Base-by-base conservation (phyloP, 129 eudicot genomes). In the Heracleum sosnowskyi region DNA sequence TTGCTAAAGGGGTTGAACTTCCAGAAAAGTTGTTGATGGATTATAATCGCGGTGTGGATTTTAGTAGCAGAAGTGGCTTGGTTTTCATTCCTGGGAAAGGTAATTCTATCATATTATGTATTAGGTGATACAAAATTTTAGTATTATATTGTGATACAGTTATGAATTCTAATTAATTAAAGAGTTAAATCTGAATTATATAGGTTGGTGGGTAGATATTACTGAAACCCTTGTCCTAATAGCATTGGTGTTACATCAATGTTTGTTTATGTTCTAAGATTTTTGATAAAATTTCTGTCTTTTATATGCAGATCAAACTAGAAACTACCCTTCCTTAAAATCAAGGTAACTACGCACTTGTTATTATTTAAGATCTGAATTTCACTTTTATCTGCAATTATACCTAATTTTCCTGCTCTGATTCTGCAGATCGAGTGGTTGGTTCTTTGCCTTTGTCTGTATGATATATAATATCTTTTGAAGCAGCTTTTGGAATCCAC, bases 11-110 rank as follows among this genome's bases (percentile, higher is more conserved):
- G 20, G 45, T n/a, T 49, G 78, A 62, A 73, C 29, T 93, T 46
- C 73, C 82, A 46, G 86, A 84, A 55, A 72, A 80, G 83, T 17
- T 88, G 81, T 81, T 93, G 90, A 88, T 80, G 73, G 87, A 70
- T 71, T 93, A 86, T 16, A 91, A 93, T 80, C 87, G 88, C 6
- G 86, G 87, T 39, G 86, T 80, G 53, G 76, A 79, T 83, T 93
- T 93, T 47, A 55, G 60, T 64, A 69, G 81, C 36, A 86, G 88
- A 75, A 66, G 80, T 34, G 90, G 90, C 77, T 68, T 92, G 76
- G 96, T 92, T 77, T 90, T 87, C 63, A 42, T 90, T 79, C 97
- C 96, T 40, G 97, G 88, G 79, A 86, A 70, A 86, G 91, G 94
- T 89, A 75, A 77, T 24, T 29, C 44, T 7, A 47, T 83, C 10